phyloP scores from a whole-genome alignment of 257 asterid genomes.

The Rubia yunnanensis region DNA sequence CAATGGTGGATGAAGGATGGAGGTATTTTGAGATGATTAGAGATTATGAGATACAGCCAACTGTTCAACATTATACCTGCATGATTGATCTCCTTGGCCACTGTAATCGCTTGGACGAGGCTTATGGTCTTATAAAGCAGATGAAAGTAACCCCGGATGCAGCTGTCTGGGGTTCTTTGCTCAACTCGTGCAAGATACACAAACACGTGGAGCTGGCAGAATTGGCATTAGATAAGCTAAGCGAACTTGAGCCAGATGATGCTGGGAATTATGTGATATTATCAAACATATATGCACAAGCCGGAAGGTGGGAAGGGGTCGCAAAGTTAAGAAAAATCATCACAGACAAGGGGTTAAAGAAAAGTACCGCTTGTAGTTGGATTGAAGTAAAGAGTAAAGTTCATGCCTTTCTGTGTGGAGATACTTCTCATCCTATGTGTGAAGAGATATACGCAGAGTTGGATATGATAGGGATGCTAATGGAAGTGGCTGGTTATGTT shows the following conservation, averaged over 20 bases:
- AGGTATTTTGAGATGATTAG: constrained; percentile 36
- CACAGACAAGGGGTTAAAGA: constrained; percentile 38
- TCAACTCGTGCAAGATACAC: constrained; percentile 50
- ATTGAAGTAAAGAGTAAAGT: constrained; percentile 41
- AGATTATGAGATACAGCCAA: constrained; percentile 38
- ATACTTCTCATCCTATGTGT: constrained; percentile 46
- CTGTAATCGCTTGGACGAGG: constrained; percentile 35
- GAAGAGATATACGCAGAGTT: constrained; percentile 41
- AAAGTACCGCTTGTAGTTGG: constrained; percentile 54
- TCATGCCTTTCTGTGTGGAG: constrained; percentile 54
- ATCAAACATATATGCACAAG: constrained; percentile 55
- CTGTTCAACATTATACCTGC: constrained; percentile 52
- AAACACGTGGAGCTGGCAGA: constrained; percentile 49
- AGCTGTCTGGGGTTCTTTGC: constrained; percentile 68
- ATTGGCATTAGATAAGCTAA: constrained; percentile 38
- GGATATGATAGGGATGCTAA: constrained; percentile 29
- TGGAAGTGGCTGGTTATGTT: constrained; percentile 43
- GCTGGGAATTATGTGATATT: constrained; percentile 52
- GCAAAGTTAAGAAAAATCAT: constrained; percentile 39
- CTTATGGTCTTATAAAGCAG: constrained; percentile 32
- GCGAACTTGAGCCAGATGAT: constrained; percentile 44
- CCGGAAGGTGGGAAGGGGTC: constrained; percentile 59
- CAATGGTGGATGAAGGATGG: constrained; percentile 37
- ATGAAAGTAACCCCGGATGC: constrained; percentile 45
- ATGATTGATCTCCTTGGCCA: constrained; percentile 62